phyloP scores from a whole-genome alignment of 257 asterid species.

The Solanum boliviense region DNA sequence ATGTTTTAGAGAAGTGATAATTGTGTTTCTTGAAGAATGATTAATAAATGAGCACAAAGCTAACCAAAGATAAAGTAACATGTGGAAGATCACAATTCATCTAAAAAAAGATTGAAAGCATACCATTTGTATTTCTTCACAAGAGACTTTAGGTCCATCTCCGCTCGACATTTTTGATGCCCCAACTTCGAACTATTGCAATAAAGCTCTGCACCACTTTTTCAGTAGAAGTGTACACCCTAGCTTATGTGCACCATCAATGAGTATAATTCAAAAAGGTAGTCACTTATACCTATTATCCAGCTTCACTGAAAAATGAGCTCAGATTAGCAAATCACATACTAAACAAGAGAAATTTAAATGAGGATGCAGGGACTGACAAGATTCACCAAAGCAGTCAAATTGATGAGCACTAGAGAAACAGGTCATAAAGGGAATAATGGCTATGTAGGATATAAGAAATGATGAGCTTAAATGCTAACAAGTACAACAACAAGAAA shows the following conservation, averaged over 20 bases:
- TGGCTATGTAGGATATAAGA: not conserved
- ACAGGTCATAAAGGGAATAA: not conserved
- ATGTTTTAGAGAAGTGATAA: not conserved
- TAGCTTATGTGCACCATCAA: not conserved
- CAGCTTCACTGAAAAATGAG: not conserved
- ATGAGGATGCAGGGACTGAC: not conserved
- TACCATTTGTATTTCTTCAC: conserved; percentile 45
- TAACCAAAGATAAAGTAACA: not conserved
- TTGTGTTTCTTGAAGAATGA: not conserved
- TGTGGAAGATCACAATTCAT: not conserved
- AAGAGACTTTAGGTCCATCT: conserved; percentile 38
- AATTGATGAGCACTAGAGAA: not conserved
- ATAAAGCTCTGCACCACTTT: not conserved
- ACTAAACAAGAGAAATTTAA: not conserved
- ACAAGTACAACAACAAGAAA: not conserved
- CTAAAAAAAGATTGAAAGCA: conserved; percentile 9
- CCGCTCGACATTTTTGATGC: conserved; percentile 33
- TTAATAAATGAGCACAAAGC: not conserved
- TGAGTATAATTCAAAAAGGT: not conserved
- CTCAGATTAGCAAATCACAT: not conserved
- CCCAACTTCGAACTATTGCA: not conserved
- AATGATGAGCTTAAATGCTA: not conserved
- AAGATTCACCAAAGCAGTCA: not conserved
- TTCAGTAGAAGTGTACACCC: not conserved
- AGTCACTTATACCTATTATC: not conserved